A percentile compares a stretch with the other conserved stretches of the same genome.
These are phyloP conservation scores for Cornus suecica DNA, from an alignment of 148 eudicot genomes.

Conservation along the genomic window DNA sequence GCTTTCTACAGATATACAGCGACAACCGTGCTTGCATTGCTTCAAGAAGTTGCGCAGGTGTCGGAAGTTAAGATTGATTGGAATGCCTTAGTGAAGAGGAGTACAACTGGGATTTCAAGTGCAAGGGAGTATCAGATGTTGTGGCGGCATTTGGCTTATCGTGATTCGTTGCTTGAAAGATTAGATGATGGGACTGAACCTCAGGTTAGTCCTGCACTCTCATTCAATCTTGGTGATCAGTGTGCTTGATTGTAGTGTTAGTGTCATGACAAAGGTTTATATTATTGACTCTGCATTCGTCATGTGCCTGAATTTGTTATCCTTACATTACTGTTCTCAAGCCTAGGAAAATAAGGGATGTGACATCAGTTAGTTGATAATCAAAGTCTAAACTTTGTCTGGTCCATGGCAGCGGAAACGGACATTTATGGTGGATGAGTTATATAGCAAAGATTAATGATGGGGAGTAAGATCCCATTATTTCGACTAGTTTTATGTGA, in stretches of 20 bases:
- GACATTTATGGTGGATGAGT: no score
- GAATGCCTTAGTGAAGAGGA: constrained; percentile 60
- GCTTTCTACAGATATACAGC: constrained; percentile 55
- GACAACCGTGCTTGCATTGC: constrained; percentile 50
- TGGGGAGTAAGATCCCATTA: no score
- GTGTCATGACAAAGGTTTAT: background rate
- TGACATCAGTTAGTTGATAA: no score
- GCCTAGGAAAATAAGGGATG: no score
- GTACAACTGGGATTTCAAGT: constrained; percentile 58
- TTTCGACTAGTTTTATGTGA: no score
- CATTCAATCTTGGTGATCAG: background rate
- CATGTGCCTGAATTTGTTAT: no score
- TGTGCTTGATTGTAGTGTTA: background rate
- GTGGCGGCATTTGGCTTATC: constrained; percentile 92
- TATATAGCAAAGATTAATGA: background rate
- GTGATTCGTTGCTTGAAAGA: constrained; percentile 40
- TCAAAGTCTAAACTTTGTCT: no score
- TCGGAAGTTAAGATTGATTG: constrained; percentile 63
- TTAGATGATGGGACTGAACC: constrained; percentile 36
- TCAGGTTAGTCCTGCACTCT: constrained; percentile 29
- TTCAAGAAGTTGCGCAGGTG: constrained; percentile 59
- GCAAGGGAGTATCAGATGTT: constrained; percentile 78
- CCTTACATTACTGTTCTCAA: no score
- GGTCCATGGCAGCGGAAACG: no score
- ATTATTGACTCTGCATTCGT: no score